A percentile compares a stretch with the other conserved stretches of the same genome.
phyloP scores from a whole-genome alignment of 2,329 filamentous ascomycete genomes.

The Colletotrichum orchidophilum region DNA sequence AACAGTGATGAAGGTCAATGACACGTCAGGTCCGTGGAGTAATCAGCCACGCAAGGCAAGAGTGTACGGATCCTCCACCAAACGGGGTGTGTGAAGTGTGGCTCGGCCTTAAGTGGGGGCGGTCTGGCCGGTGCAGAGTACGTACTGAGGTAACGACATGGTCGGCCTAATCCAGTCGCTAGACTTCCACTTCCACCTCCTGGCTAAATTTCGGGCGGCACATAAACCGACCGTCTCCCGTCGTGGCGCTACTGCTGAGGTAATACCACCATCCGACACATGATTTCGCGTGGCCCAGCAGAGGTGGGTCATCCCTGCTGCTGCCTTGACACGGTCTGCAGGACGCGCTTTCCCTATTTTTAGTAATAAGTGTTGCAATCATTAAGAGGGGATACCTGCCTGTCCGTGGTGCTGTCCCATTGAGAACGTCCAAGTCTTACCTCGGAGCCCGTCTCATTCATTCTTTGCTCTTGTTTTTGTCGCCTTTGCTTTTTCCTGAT shows the following conservation, averaged over 20 bases:
- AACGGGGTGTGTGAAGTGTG: slow-evolving; percentile 25
- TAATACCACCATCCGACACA: slow-evolving; percentile 21
- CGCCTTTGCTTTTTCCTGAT: not conserved
- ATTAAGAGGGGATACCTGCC: slow-evolving; percentile 11
- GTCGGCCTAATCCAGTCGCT: slow-evolving; percentile 27
- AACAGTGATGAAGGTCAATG: slow-evolving; percentile 9
- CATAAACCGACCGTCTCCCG: not conserved
- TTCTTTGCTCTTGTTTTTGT: not conserved
- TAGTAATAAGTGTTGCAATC: slow-evolving; percentile 20
- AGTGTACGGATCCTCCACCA: slow-evolving; percentile 6
- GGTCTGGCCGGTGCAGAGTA: slow-evolving; percentile 24
- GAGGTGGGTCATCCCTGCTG: slow-evolving; percentile 29
- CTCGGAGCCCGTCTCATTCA: not conserved
- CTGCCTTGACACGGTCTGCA: slow-evolving; percentile 11
- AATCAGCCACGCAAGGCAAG: slow-evolving; percentile 14
- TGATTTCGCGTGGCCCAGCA: slow-evolving; percentile 29
- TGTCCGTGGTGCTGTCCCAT: slow-evolving; percentile 1
- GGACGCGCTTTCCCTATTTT: slow-evolving; percentile 28
- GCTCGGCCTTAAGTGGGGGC: slow-evolving; percentile 24
- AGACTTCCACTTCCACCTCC: not conserved
- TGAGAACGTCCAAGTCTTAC: not conserved
- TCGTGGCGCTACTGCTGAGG: slow-evolving; percentile 3
- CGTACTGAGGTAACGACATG: slow-evolving; percentile 24
- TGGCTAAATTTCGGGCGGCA: not conserved
- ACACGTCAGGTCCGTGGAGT: not conserved